Base-by-base conservation (phyloP, 352 stramenopile species). In the Pythium aquatile region DNA sequence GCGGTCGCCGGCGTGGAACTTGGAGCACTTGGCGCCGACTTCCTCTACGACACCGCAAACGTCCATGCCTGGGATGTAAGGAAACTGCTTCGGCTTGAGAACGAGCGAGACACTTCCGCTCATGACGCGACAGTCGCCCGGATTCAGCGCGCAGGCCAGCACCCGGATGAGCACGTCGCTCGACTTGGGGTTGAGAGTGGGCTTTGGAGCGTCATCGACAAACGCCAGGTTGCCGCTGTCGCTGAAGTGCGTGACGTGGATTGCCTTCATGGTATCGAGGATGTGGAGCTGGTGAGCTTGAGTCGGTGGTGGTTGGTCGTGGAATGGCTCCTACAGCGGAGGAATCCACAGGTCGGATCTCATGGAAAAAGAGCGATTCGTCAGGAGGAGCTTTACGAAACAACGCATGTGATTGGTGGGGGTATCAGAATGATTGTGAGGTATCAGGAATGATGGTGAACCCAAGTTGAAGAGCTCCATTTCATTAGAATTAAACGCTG, bases 31-130 rank as follows among this genome's bases (percentile, higher is more conserved):
- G 26, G 48, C 26, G 7, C 75, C 65, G 5, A 82, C 63, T 17
- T 67, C 46, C 29, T 81, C 63, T 9, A 86, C 64, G 30, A 83
- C 47, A 8, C 73, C 77, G 53, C 73, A 83, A 24, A 83, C 53
- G 29, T 86, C 77, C 30, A 77, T 68, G 4, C 77, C 70, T 3
- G 65, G 64, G 8, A 72, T 66, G 66, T 86, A 86, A 9, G 78
- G 75, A 42, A 79, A 83, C 47, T 49, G 3, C 30, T 74, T 65
- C 26, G 75, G 70, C 30, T 74, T 76, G 64, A 83, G 58, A 13
- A 83, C 63, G n/a, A 83, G 65, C 40, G 67, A 75, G 0, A 80
- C 49, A 47, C 68, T 69, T 37, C 75, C 75, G 33, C 40, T 65
- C 75, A 80, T 73, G 51, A 83, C 28, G 13, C 55, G 55, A 48